Base-by-base conservation (phyloP, 2,329 filamentous ascomycete genomes). In the Verruconis gallopava region DNA sequence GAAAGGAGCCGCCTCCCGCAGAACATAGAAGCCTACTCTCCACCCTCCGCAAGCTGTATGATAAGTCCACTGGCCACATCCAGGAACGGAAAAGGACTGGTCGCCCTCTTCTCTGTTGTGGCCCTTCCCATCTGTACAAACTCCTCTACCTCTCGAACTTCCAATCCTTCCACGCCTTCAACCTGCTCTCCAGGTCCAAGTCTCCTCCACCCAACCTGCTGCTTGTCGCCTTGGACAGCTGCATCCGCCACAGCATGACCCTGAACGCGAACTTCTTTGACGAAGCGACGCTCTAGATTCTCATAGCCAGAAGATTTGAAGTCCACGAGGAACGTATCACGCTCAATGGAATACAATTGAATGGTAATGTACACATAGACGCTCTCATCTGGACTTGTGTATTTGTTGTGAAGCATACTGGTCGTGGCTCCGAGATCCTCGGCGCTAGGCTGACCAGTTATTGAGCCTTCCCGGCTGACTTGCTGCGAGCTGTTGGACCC, bases 241-340 rank as follows among this genome's bases (percentile, higher is more conserved):
- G 46, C 44, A 34, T 47, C 46, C 15, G 43, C 25, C 13, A 44
- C 37, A 15, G 32, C 40, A 14, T 46, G 46, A 45, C 46, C 37
- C 43, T 51, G 49, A 4, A 50, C 49, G 6, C 48, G 48, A n/a
- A 50, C 50, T 14, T 51, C 53, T 12, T 44, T 43, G 12, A 45
- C 49, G 11, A 54, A 17, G 58, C 39, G 14, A 39, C 45, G 13
- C 50, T 80, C 76, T 38, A 89, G 80, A 43, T 91, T 85, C 65
- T 98, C 91, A 63, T 98, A 98, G 15, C 91, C 91, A 12, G 91
- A 88, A 59, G 89, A 96, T 59, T 95, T 96, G 70, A 98, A 98
- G 60, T 98, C 91, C 38, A 98, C 91, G 48, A 98, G 43, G 60
- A 86, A 95, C 47, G 89, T 86, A 40, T 81, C 80, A 41, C 77